Evolutionary conservation across 2,329 filamentous ascomycete genomes (phyloP), one percentile per base, ranked within the genome.

Genomic region (Aspergillus cejpii): DNA sequence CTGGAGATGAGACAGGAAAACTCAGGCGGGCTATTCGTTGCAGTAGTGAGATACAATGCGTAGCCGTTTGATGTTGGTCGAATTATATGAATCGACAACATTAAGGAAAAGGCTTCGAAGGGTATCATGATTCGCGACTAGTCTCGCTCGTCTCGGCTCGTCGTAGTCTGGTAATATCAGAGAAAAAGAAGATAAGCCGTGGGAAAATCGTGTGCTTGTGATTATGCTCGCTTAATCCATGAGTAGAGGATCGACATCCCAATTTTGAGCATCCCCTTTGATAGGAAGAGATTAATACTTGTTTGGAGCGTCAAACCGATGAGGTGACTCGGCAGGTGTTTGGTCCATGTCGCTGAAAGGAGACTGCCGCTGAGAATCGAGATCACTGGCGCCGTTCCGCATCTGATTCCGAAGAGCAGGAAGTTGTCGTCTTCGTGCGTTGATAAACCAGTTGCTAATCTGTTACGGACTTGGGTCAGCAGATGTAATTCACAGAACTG

Each of bases 371-470:
- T 59, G 57, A 27, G 56, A 50, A 29, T 65, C 62, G 11, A 53
- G 39, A 33, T 63, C 62, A 15, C 40, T 55, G 11, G 54, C 58
- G 17, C 60, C 62, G 28, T 55, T 63, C n/a, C 66, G 65, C 53
- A 65, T 65, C 49, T 71, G 67, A 41, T 69, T 70, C 29, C 69
- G 66, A n/a, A 73, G 54, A 12, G 69, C 68, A 17, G 72, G 72
- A 3, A 74, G 57, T 44, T 74, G 72, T 38, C 73, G 65, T 34
- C 73, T 63, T 49, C 73, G 59, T 5, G 73, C 73, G 48, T 75
- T 75, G 48, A 75, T 75, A 47, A 75, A 75, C 73, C 73, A 75
- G 50, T 75, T 75, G 50, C 73, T 75, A 39, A 75, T 73, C 72
- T 75, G 40, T 23, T 42, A 10, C 15, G n/a, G 21, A 38, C 14